phyloP scores from a whole-genome alignment of 495 filamentous ascomycete species.

The Hypoxylon subgilvum region DNA sequence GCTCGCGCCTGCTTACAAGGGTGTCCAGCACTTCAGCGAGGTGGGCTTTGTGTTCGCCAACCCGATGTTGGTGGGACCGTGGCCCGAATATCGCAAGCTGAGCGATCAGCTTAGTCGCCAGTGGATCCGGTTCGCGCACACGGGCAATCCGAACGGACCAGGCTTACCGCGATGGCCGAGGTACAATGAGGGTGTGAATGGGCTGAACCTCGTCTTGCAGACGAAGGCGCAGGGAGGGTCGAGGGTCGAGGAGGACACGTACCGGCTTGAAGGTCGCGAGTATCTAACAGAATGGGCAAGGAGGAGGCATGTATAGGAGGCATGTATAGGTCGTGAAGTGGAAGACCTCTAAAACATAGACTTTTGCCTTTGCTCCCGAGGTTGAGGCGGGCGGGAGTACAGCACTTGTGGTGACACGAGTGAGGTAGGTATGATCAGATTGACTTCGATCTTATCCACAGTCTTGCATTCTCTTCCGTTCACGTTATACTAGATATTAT shows the following conservation, averaged over 20 bases:
- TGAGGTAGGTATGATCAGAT: too few relatives aligned
- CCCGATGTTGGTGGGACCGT: conserved; percentile 40
- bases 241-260: conserved; percentile 43
- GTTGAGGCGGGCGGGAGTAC: too few relatives aligned
- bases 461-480: too few relatives aligned
- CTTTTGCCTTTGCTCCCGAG: too few relatives aligned
- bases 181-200: conserved; percentile 36
- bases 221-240: conserved; percentile 42
- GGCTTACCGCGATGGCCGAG: conserved; percentile 39
- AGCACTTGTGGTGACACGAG: neutral
- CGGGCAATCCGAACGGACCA: conserved; percentile 41
- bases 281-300: conserved; percentile 44
- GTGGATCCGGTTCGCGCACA: conserved; percentile 45
- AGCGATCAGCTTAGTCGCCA: conserved; percentile 38
- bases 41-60: conserved; percentile 46
- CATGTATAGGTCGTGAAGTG: neutral
- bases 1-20: conserved; percentile 42
- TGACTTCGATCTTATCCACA: too few relatives aligned
- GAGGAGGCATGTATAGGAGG: conserved; percentile 42
- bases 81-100: conserved; percentile 36
- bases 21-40: conserved; percentile 46
- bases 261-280: conserved; percentile 43
- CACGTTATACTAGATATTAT: too few relatives aligned
- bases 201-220: conserved; percentile 44
- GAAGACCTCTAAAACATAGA: too few relatives aligned